Evolutionary conservation across 1,284 basidiomycete species (phyloP).

Genomic region (Malassezia japonica): DNA sequence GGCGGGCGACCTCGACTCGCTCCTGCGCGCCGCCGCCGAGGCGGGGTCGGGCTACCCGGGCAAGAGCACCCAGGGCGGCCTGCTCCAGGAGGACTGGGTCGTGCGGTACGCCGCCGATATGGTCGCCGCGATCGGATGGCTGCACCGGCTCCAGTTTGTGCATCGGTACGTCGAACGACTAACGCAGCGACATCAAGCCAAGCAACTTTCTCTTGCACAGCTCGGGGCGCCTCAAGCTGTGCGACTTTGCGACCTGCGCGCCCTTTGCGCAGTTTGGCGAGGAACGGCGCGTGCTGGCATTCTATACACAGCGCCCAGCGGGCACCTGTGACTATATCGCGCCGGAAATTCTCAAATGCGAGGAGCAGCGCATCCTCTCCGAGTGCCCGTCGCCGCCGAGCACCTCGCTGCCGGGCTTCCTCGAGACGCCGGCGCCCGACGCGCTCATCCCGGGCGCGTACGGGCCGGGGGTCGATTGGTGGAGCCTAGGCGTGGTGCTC

Average conservation of each 20-base stretch:
- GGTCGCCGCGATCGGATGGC: slow-evolving; percentile 42
- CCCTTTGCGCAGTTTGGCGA: slow-evolving; percentile 33
- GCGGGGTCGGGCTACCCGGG: slow-evolving; percentile 28
- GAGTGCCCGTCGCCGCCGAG: not conserved
- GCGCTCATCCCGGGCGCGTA: slow-evolving; percentile 28
- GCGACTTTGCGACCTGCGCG: slow-evolving; percentile 45
- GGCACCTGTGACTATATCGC: slow-evolving; percentile 47
- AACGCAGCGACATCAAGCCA: slow-evolving; percentile 46
- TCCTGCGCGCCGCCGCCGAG: slow-evolving; percentile 33
- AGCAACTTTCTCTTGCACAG: slow-evolving; percentile 41
- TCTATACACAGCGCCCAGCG: slow-evolving; percentile 36
- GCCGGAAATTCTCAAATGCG: slow-evolving; percentile 41
- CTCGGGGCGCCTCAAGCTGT: slow-evolving; percentile 42
- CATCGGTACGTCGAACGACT: slow-evolving; percentile 22
- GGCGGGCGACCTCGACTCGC: slow-evolving; percentile 42
- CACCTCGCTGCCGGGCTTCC: not conserved
- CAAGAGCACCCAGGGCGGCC: slow-evolving; percentile 27
- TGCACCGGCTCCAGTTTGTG: slow-evolving; percentile 35
- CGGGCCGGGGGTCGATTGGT: slow-evolving; percentile 46
- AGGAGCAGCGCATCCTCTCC: slow-evolving; percentile 29
- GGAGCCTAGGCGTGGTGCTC: slow-evolving; percentile 44
- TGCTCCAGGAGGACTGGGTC: slow-evolving; percentile 35
- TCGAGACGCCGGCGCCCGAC: slow-evolving; percentile 7
- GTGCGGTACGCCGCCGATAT: slow-evolving; percentile 39
- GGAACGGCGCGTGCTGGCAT: slow-evolving; percentile 28